phyloP scores from a whole-genome alignment of 2,329 filamentous ascomycete species.

The Neonectria hederae region DNA sequence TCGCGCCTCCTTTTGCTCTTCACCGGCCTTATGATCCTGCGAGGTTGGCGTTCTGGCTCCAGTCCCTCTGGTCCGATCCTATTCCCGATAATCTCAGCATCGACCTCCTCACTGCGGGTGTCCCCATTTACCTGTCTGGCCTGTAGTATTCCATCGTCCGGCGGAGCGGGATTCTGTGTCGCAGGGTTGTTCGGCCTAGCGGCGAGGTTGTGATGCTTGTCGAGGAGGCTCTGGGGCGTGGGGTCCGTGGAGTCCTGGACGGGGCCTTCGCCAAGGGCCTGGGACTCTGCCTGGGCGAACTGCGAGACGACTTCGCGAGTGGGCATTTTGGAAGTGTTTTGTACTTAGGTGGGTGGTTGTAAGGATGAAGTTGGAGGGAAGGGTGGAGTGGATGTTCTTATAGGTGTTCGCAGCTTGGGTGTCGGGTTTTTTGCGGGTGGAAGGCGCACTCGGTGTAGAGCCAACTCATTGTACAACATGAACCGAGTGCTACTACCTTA shows the following conservation, averaged over 20 bases:
- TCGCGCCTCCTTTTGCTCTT: constrained; percentile 12
- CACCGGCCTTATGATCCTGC: constrained; percentile 39
- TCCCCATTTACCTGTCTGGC: constrained; percentile 22
- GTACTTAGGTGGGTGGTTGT: not conserved
- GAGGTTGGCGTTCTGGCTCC: constrained; percentile 40
- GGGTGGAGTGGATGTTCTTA: not conserved
- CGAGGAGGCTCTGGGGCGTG: constrained; percentile 37
- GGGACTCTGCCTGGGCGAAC: constrained; percentile 25
- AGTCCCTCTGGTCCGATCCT: constrained; percentile 40
- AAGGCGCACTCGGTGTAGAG: not conserved
- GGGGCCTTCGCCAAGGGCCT: constrained; percentile 34
- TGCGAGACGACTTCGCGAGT: constrained; percentile 35
- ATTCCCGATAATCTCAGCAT: not conserved
- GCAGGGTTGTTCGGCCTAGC: constrained; percentile 24
- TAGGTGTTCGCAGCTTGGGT: not conserved
- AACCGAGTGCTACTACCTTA: not conserved
- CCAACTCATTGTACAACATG: not conserved
- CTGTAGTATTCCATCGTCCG: constrained; percentile 17
- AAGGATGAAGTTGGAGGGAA: not conserved
- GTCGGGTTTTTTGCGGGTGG: not conserved
- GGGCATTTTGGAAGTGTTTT: constrained; percentile 26
- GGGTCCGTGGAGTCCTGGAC: constrained; percentile 19
- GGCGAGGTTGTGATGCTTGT: constrained; percentile 40
- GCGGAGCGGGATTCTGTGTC: not conserved
- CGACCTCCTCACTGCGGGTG: fast-evolving